These are phyloP conservation scores for Aspergillus sp. DNA, from an alignment of 2,329 filamentous ascomycete species.

Conservation along the genomic window DNA sequence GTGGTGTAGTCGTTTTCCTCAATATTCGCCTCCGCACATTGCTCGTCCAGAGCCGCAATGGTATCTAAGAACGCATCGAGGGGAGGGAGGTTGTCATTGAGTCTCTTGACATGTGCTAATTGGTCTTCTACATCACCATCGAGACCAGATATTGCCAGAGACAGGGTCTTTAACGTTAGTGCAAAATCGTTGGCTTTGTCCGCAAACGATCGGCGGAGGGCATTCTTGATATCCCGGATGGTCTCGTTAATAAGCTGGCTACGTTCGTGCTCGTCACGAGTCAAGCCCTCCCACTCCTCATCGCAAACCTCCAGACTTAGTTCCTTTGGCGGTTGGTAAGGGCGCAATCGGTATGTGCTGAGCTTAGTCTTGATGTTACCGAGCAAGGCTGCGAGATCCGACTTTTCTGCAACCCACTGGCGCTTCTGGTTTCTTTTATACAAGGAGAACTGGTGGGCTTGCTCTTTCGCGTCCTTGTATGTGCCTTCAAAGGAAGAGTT, in stretches of 20 bases:
- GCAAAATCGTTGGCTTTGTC: slow-evolving; percentile 99
- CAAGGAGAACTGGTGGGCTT: slow-evolving; percentile 76
- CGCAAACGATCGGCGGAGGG: slow-evolving; percentile 85
- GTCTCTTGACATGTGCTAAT: slow-evolving; percentile 77
- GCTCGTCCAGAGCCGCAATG: slow-evolving; percentile 80
- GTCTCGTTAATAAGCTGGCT: slow-evolving; percentile 97
- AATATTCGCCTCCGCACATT: slow-evolving; percentile 95
- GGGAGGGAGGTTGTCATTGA: slow-evolving; percentile 82
- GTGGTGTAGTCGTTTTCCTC: slow-evolving; percentile 99
- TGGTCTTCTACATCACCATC: slow-evolving; percentile 98
- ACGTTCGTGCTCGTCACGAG: slow-evolving; percentile 80
- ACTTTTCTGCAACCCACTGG: slow-evolving; percentile 97
- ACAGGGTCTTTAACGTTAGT: slow-evolving; percentile 89
- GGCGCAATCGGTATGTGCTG: slow-evolving; percentile 85
- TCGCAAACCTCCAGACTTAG: slow-evolving; percentile 82
- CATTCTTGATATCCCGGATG: slow-evolving; percentile 98
- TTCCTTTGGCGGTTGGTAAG: slow-evolving; percentile 86
- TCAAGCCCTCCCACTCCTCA: slow-evolving; percentile 74
- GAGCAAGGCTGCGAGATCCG: slow-evolving; percentile 84
- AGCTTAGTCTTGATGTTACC: slow-evolving; percentile 99
- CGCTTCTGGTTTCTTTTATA: slow-evolving; percentile 92
- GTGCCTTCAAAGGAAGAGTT: slow-evolving; percentile 83
- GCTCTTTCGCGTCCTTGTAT: slow-evolving; percentile 87
- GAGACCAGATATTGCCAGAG: slow-evolving; percentile 91
- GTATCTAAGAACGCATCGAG: slow-evolving; percentile 89